Conservation (phyloP, 495 filamentous ascomycete genomes). For the Trichoderma asperelloides region DNA sequence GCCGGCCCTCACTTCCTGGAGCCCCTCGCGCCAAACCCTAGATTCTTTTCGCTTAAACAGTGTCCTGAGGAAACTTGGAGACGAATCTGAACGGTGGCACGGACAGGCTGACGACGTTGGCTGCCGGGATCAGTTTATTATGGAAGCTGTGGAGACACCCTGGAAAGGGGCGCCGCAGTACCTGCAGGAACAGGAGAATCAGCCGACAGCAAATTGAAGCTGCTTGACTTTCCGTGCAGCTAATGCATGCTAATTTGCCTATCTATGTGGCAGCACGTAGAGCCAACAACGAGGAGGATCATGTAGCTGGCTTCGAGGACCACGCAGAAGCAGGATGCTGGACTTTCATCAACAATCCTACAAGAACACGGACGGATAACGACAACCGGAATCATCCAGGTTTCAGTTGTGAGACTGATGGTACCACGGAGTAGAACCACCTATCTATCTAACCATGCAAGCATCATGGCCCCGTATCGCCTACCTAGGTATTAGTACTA, state of each 20-base stretch:
- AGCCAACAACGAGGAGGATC: too few relatives aligned
- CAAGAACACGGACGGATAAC: too few relatives aligned
- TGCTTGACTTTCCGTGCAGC: not conserved
- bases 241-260: not conserved
- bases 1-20: not conserved
- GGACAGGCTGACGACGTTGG: not conserved
- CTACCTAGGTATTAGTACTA: too few relatives aligned
- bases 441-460: too few relatives aligned
- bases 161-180: slow-evolving; percentile 1
- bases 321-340: too few relatives aligned
- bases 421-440: too few relatives aligned
- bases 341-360: too few relatives aligned
- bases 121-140: not conserved
- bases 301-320: not conserved
- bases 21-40: not conserved
- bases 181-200: slow-evolving; percentile 6
- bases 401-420: too few relatives aligned
- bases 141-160: slow-evolving; percentile 7
- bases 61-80: slow-evolving; percentile 5
- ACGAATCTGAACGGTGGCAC: not conserved
- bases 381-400: too few relatives aligned
- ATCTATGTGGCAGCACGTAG: not conserved
- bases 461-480: too few relatives aligned
- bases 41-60: not conserved
- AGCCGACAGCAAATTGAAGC: slow-evolving; percentile 2